Evolutionary conservation across 345 rosid species (phyloP), one percentile per base, ranked within the genome.

Genomic region (Eucalyptus guilfoylei): DNA sequence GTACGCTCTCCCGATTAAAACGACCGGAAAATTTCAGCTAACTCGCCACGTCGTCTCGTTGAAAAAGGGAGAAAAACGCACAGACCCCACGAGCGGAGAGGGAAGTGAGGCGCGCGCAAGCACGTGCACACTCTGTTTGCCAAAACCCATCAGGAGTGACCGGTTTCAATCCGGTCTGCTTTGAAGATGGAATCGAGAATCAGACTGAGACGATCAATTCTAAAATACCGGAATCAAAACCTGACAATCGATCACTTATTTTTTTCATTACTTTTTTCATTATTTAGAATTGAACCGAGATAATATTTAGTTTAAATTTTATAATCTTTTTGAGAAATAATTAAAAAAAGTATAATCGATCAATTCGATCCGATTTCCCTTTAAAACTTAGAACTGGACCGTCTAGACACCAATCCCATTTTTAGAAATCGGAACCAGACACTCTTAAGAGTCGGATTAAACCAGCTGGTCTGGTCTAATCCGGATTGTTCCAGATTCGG

Each of bases 101-200:
- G 58, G 58, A 62, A 64, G 76, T 64, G 40, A n/a, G 76, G 76
- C 11, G 21, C 23, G 32, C 76, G 40, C 69, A 13, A 13, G 69
- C 69, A 24, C 62, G 62, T 52, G 58, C 58, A 26, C 58, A 8
- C 2, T 52, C 24, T 3, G 2, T 52, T 52, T 52, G 58, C 58
- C 58, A 19, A 52, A 52, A 11, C 58, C 49, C 58, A 26, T 0
- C 2, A 2, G 11, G 11, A 52, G 11, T 4, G 2, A 4, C 8
- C 2, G 2, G 4, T 52, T 21, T 52, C 5, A 0, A 2, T 52
- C 58, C 5, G 0, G 2, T 52, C 11, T 52, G 4, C 0, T 21
- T 21, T 21, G 1, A 21, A 5, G 10, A 4, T 4, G 58, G 58
- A 52, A 21, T 52, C 0, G 26, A 52, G 58, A 52, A 52, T 52